Evolutionary conservation across 2,329 filamentous ascomycete genomes (phyloP), one percentile per base, ranked within the genome.

Genomic region (Geosmithia putterillii): DNA sequence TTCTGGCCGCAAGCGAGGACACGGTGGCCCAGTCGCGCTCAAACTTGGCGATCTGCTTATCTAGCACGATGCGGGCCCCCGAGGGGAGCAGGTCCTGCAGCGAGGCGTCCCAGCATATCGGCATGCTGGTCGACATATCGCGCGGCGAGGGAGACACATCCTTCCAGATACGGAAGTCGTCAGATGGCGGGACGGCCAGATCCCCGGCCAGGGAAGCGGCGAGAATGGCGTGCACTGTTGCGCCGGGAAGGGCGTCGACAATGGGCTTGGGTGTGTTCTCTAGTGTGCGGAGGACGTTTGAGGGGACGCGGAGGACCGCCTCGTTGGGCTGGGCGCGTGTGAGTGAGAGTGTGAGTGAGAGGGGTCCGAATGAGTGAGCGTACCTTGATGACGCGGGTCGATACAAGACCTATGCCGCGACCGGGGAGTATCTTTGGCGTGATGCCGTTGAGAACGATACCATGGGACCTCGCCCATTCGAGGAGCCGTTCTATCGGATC

Each of bases 331-430:
- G 42, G 25, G 37, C 18, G 40, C 18, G 35, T 7, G 34, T 36
- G 5, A 23, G 18, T 40, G 19, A 19, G 36, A 41, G 22, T 18
- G 10, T 12, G 40, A 22, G 7, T 44, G n/a, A 41, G 17, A 36
- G 14, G 18, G 12, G 15, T n/a, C 22, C 14, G n/a, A 9, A 28
- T 22, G 39, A 12, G 6, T 32, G 28, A 32, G 85, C 84, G 64
- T 82, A 83, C 82, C 63, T 81, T 65, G 47, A 88, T 71, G 14
- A 69, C 64, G 32, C 71, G 69, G 4, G 74, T 78, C 2, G 84
- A 79, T 65, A 89, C 71, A 45, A 95, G 79, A 40, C 89, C 88
- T 43, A 92, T 73, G 22, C 88, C 88, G 44, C 83, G 73, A 2
- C 80, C 83, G 6, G 80, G 74, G 15, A 94, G 79, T 35, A 67